phyloP scores from a whole-genome alignment of 2,329 filamentous ascomycete genomes.

The Tolypocladium tropicale region DNA sequence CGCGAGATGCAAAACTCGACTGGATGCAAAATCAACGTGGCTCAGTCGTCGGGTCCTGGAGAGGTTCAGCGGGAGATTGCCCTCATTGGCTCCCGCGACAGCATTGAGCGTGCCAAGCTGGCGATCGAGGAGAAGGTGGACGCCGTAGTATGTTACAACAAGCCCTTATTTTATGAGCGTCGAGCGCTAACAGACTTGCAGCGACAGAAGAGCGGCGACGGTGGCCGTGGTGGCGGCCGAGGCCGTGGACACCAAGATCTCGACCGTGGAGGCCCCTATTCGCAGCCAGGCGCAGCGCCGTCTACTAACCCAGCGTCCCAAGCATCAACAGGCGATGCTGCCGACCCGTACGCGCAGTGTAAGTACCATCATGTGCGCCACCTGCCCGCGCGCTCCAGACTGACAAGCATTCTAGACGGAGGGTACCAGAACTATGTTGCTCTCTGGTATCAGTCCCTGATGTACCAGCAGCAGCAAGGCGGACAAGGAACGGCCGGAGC shows the following conservation, averaged over 20 bases:
- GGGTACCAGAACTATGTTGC: slow-evolving; percentile 73
- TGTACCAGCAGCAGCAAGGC: slow-evolving; percentile 31
- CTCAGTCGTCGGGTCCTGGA: slow-evolving; percentile 64
- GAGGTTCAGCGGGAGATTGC: slow-evolving; percentile 82
- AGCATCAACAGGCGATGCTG: slow-evolving; percentile 37
- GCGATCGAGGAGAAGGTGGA: slow-evolving; percentile 91
- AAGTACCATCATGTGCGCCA: slow-evolving; percentile 22
- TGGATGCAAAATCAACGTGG: slow-evolving; percentile 91
- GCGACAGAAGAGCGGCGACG: slow-evolving; percentile 45
- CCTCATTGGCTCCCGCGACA: slow-evolving; percentile 65
- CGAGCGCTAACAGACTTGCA: slow-evolving; percentile 21
- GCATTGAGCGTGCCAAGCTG: slow-evolving; percentile 70
- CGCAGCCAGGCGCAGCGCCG: slow-evolving; percentile 32
- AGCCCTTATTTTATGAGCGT: not conserved
- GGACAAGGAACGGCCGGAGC: slow-evolving; percentile 25
- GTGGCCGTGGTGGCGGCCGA: slow-evolving; percentile 31
- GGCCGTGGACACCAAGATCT: slow-evolving; percentile 40
- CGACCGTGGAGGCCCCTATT: slow-evolving; percentile 42
- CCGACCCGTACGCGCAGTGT: slow-evolving; percentile 69
- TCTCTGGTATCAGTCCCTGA: slow-evolving; percentile 66
- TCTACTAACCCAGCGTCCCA: slow-evolving; percentile 32
- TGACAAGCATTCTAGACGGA: slow-evolving; percentile 44
- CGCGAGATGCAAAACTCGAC: slow-evolving; percentile 84
- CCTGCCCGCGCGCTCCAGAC: not conserved
- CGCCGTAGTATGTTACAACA: slow-evolving; percentile 56